These are phyloP conservation scores for Pholiota adiposa DNA, from an alignment of 1,284 basidiomycete species.

Conservation along the genomic window DNA sequence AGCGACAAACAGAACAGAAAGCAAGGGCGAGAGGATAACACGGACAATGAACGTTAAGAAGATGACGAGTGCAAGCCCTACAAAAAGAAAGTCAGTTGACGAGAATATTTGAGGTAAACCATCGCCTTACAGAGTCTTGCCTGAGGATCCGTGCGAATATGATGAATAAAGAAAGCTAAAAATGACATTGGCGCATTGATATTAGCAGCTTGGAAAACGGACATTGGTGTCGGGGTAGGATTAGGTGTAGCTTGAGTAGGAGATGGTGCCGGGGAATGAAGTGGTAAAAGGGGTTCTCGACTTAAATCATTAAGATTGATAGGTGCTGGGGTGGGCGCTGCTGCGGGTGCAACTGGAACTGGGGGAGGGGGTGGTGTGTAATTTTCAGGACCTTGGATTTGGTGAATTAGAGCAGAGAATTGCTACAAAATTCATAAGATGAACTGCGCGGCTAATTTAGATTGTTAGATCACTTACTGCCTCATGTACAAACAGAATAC, in stretches of 20 bases:
- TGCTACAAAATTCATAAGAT: conserved; percentile 52
- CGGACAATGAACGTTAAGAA: conserved; percentile 74
- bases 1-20: conserved; percentile 75
- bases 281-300: conserved; percentile 16
- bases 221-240: conserved; percentile 12
- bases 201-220: conserved; percentile 18
- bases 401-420: conserved; percentile 79
- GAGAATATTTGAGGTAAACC: neutral
- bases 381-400: conserved; percentile 84
- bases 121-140: conserved; percentile 63
- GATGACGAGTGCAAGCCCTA: conserved; percentile 71
- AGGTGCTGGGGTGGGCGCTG: conserved; percentile 31
- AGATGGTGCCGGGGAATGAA: neutral
- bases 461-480: conserved; percentile 51
- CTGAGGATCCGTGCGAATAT: conserved; percentile 71
- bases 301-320: conserved; percentile 15
- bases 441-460: neutral
- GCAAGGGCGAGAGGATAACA: conserved; percentile 71
- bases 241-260: conserved; percentile 1
- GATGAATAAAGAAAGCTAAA: conserved; percentile 54
- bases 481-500: conserved; percentile 72
- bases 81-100: conserved; percentile 9
- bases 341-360: conserved; percentile 23
- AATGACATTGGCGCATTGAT: conserved; percentile 40
- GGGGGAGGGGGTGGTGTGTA: conserved; percentile 31